Base-by-base conservation (phyloP, 305 asterid species). In the Striga hermonthica region DNA sequence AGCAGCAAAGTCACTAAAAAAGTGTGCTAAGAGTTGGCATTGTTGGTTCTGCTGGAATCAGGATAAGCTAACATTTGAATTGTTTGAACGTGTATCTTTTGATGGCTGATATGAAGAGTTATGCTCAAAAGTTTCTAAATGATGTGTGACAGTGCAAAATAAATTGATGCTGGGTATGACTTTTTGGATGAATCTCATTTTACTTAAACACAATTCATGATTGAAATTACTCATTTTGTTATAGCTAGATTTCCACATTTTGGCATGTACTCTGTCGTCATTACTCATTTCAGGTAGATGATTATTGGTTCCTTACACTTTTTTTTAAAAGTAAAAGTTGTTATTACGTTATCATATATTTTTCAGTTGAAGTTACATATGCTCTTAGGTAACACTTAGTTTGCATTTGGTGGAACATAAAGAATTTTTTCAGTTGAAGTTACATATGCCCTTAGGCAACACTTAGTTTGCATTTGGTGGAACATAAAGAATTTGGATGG, bases 401-500 rank as follows among this genome's bases (percentile, higher is more conserved):
- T 63, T 35, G 49, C 41, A 45, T 57, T 45, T 54, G 11, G 3
- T 11, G 36, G 39, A 57, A 48, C 41, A n/a, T n/a, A n/a, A n/a
- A n/a, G n/a, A n/a, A n/a, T n/a, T 45, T 67, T 34, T 14, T 60
- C 38, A 60, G 22, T 66, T 48, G 60, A 60, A 35, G 9, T 47
- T 12, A 34, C 22, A 0, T 4, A 43, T 2, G 43, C 39, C n/a
- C 52, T 65, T 34, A 56, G 34, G 50, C 10, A 48, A 16, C 40
- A 45, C 16, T 5, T 28, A 39, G n/a, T 12, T 63, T 35, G 49
- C 41, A 45, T 57, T 45, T 54, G 11, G 3, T 11, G 36, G 39
- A 57, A 48, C 41, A n/a, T 45, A 11, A 45, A 57, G 67, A 60
- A 28, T 49, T 57, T 41, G 50, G 58, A 41, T 66, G 70, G 64